Base-by-base conservation (phyloP, 2,329 filamentous ascomycete species). In the Raffaelea albimanens region DNA sequence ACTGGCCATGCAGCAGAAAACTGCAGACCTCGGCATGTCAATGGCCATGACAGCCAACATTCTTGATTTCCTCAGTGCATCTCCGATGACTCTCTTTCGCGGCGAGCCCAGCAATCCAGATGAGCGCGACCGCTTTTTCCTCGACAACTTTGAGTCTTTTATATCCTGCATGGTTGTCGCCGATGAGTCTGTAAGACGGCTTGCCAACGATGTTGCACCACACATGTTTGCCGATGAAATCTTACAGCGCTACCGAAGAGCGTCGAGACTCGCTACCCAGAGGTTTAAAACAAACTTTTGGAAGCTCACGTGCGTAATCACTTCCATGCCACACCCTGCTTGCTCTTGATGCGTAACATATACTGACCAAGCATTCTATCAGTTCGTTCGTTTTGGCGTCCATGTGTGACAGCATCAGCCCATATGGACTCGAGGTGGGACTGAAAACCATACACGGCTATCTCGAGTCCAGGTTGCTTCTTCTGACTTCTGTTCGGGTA, bases 51-150 rank as follows among this genome's bases (percentile, higher is more conserved):
- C 72, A 21, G 71, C 70, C 57, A 71, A 69, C 50, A 77, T 81
- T 45, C 63, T 83, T 11, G 66, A 70, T 39, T 83, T 82, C 49
- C 59, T 83, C 11, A 69, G 76, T 52, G 69, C 72, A 5, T 77
- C 72, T 1, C 74, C 78, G 45, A 52, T 66, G 45, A 71, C 69
- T 2, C 59, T 77, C 3, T 73, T 76, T 45, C 61, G 67, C 46
- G 66, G 63, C 14, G 58, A 65, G 9, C 67, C 68, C 10, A 51
- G 53, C 16, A 61, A 66, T 14, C 55, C 53, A 3, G 51, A 58
- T 5, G 65, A 66, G 9, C 63, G 62, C 43, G 61, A 64, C 20
- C 51, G 52, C 3, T 71, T 69, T 46, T 70, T 67, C 43, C 62
- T 68, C 49, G 65, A 69, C 39, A 68, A 76, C 22, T 68, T 78